A percentile compares a stretch with the other conserved stretches of the same genome.
phyloP scores from a whole-genome alignment of 192 early-diverging fungal genomes.

The Thamnidium elegans region DNA sequence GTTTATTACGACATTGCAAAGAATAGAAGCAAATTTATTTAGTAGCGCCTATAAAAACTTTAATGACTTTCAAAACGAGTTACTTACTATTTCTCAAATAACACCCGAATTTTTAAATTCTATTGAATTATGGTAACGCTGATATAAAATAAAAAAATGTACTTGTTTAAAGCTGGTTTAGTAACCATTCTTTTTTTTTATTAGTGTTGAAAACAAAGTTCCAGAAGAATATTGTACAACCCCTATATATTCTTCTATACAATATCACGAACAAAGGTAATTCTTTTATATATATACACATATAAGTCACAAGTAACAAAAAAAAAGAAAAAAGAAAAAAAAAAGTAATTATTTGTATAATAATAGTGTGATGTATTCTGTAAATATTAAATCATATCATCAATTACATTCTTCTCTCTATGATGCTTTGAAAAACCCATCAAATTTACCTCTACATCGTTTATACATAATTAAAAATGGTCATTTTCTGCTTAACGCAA shows the following conservation, averaged over 20 bases:
- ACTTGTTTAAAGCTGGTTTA: too few species aligned
- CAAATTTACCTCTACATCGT: constrained; percentile 12
- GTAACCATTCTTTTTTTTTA: neutral
- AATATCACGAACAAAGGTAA: neutral
- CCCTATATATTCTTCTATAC: constrained; percentile 1
- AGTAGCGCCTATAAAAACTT: neutral
- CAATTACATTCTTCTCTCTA: neutral
- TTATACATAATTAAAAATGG: constrained; percentile 31
- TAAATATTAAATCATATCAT: neutral
- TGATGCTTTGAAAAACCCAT: neutral
- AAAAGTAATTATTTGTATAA: neutral
- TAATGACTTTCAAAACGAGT: neutral
- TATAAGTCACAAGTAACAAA: neutral
- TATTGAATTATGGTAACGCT: too few species aligned
- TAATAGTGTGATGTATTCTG: neutral
- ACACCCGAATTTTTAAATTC: too few species aligned
- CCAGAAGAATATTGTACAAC: constrained; percentile 10
- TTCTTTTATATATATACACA: neutral
- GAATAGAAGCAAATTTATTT: neutral
- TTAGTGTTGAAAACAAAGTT: neutral
- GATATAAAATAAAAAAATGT: too few species aligned
- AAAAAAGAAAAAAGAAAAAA: neutral
- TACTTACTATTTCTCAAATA: too few species aligned
- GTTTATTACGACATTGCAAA: neutral
- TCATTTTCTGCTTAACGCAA: constrained; percentile 13